phyloP scores from a whole-genome alignment of 2,329 filamentous ascomycete genomes.

The Phyllosticta paracitricarpa region DNA sequence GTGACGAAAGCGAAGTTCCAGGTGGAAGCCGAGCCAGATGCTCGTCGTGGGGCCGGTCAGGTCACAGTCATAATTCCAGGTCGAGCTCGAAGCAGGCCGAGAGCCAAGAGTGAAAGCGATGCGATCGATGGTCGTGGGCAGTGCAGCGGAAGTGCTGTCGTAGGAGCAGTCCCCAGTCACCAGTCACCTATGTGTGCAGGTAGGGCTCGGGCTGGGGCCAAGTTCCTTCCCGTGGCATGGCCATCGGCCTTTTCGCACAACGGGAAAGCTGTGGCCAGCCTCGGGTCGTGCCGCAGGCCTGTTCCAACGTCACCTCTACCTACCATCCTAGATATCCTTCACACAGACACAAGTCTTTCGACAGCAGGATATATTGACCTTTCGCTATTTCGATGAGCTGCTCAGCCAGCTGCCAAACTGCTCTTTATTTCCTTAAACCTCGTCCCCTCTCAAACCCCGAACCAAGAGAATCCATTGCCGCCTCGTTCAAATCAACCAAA shows the following conservation, averaged over 20 bases:
- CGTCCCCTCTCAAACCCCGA: no score
- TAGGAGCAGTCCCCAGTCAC: no score
- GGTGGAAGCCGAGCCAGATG: slow-evolving; percentile 1
- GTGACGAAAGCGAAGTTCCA: neutral
- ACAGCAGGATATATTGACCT: no score
- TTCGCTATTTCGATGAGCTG: no score
- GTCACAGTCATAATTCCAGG: slow-evolving; percentile 5
- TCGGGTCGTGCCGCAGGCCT: neutral
- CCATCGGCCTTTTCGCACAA: neutral
- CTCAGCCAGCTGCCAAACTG: no score
- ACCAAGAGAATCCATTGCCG: no score
- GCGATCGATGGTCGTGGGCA: neutral
- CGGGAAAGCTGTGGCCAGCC: neutral
- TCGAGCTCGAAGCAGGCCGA: neutral
- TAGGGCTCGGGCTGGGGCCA: neutral
- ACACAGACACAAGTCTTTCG: no score
- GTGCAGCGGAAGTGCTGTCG: neutral
- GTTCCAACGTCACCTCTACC: neutral
- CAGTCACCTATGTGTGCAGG: no score
- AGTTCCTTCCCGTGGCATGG: neutral
- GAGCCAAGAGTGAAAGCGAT: neutral
- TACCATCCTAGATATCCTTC: no score
- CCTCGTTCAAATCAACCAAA: no score
- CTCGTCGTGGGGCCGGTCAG: slow-evolving; percentile 1
- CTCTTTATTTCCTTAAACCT: no score